Evolutionary conservation across 2,329 filamentous ascomycete species (phyloP).

Genomic region (Fusarium denticulatum): DNA sequence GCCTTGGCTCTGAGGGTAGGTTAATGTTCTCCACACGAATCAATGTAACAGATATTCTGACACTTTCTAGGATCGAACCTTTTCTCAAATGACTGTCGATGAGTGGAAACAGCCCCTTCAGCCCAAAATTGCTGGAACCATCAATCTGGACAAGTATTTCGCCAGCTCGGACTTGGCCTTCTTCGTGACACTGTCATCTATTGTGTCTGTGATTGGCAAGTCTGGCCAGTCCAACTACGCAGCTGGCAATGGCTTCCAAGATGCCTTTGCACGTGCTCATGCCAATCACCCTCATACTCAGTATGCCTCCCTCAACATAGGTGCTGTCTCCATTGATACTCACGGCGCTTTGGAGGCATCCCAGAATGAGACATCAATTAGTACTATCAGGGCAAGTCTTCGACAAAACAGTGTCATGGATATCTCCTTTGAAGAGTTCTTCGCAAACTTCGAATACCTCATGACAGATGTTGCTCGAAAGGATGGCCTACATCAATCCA

Average conservation of each 20-base stretch:
- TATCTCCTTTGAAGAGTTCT: conserved; percentile 3
- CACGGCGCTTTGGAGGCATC: conserved; percentile 1
- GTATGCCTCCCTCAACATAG: background rate
- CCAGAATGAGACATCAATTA: background rate
- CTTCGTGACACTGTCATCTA: conserved; percentile 1
- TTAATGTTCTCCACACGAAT: accelerated
- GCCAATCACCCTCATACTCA: background rate
- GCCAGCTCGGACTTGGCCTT: background rate
- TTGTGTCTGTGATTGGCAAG: conserved; percentile 6
- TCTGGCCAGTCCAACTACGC: conserved; percentile 12
- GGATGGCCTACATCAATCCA: background rate
- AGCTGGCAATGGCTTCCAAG: conserved; percentile 5
- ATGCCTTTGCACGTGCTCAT: background rate
- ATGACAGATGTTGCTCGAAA: background rate
- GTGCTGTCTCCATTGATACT: background rate
- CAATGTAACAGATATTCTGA: background rate
- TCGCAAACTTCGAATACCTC: background rate
- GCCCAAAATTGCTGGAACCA: conserved; percentile 1
- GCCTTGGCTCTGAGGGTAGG: background rate
- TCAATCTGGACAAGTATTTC: conserved; percentile 2
- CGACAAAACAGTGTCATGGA: conserved; percentile 5
- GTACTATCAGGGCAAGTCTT: background rate
- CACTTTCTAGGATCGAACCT: background rate
- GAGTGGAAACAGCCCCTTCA: conserved; percentile 7
- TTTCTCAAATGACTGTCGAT: conserved; percentile 1